Base-by-base conservation (phyloP, 1,284 basidiomycete genomes). In the Leccinum subatratum region DNA sequence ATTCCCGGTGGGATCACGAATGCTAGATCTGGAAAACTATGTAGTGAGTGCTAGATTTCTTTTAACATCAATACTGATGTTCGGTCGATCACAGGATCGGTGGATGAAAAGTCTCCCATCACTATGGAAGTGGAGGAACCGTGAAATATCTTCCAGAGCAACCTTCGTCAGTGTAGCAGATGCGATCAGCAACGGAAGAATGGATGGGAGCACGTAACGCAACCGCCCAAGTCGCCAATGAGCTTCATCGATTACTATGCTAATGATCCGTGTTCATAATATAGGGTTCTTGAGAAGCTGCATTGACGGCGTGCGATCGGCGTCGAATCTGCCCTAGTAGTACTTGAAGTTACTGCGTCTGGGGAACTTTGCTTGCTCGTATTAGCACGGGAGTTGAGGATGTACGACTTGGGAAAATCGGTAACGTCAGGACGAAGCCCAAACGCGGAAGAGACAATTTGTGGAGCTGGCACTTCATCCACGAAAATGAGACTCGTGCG, bases 1-100 rank as follows among this genome's bases (percentile, higher is more conserved):
- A 32, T 70, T 6, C 65, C 67, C 0, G 56, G 25, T 0, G 71
- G 74, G 1, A 77, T 71, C 0, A 79, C 62, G 37, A 78, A 76
- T 3, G 37, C 51, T 6, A 79, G 72, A 63, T 80, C 77, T 2
- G 64, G 7, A 63, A 67, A 76, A 14, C 62, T 69, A 1, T 51
- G 18, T 22, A 51, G 18, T 51, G 48, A 22, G 20, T 51, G 48
- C 20, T 51, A 22, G 20, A 51, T 51, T 22, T 51, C 11, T 51
- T 51, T 22, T 51, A 51, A 51, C 48, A 22, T 14, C 48, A 51
- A 51, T 51, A 20, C 48, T 51, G 48, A 51, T 8, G 48, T 51
- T 51, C 8, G 48, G 48, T n/a, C 20, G 20, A 51, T 51, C 48
- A 22, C 48, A 20, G 20, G 48, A 51, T n/a, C 48, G 48, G 22